These are phyloP conservation scores for Bimuria novae-zelandiae DNA, from an alignment of 2,329 filamentous ascomycete species.

Conservation along the genomic window DNA sequence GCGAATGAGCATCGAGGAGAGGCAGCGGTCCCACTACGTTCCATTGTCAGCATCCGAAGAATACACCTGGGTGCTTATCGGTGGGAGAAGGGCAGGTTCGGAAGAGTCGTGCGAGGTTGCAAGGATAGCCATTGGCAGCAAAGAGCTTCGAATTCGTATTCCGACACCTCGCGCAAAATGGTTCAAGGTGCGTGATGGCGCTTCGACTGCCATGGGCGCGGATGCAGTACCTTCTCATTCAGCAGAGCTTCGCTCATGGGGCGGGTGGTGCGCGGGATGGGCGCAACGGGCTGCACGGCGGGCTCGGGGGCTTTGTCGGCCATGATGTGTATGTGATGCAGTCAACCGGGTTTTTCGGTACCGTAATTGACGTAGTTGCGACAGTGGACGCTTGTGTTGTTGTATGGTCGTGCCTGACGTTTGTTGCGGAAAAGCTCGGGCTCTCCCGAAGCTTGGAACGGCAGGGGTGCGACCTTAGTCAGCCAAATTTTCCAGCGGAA, in stretches of 20 bases:
- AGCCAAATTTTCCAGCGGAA: slow-evolving; percentile 25
- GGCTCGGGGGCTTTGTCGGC: slow-evolving; percentile 60
- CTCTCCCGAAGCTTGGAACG: slow-evolving; percentile 3
- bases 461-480: slow-evolving; percentile 13
- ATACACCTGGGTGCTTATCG: no score
- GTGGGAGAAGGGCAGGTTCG: not conserved
- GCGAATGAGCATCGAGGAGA: slow-evolving; percentile 96
- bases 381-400: slow-evolving; percentile 12
- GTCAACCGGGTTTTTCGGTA: slow-evolving; percentile 35
- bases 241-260: slow-evolving; percentile 97
- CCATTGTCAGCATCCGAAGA: slow-evolving; percentile 25
- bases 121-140: not conserved
- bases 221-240: slow-evolving; percentile 86
- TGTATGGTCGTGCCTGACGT: slow-evolving; percentile 10
- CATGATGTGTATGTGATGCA: slow-evolving; percentile 51
- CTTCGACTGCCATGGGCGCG: not conserved
- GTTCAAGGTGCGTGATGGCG: not conserved
- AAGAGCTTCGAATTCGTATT: not conserved
- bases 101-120: not conserved
- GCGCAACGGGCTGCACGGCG: slow-evolving; percentile 49
- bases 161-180: not conserved
- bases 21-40: slow-evolving; percentile 91
- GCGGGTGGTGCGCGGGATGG: slow-evolving; percentile 70
- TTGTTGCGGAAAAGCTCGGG: slow-evolving; percentile 22
- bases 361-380: slow-evolving; percentile 23